Base-by-base conservation (phyloP, 2,329 filamentous ascomycete genomes). In the Hypomyces perniciosus region DNA sequence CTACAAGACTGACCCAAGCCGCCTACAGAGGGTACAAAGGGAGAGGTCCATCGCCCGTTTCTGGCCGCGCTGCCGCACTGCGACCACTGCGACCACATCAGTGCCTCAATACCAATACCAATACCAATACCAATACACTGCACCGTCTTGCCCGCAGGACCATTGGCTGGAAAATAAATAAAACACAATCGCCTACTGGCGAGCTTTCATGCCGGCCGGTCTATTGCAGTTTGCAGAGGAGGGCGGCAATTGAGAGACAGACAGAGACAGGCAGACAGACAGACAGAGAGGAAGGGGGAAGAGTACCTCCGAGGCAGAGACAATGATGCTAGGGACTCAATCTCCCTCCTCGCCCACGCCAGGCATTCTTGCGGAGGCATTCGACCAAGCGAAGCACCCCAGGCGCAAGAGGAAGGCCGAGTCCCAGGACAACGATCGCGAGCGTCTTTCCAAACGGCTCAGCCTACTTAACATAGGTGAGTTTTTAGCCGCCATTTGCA, bases 361-460 rank as follows among this genome's bases (percentile, higher is more conserved):
- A 52, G 44, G 44, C 44, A 37, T 44, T n/a, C 41, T 47, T 34
- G 39, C 50, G 34, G 48, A 46, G 20, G 37, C 12, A 12, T 45
- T 49, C 42, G 46, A 50, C 37, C 46, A 29, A 10, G 30, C 57
- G 50, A 37, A 56, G 57, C 53, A 41, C 6, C 8, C 41, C 5
- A 38, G 44, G 28, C 71, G 75, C 62, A 85, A 85, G 70, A 72
- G 82, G 60, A 85, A 84, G 68, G 78, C 81, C 52, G 77, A 81
- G 48, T 65, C 68, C 10, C 78, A 80, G 54, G 75, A 80, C 61
- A 83, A 80, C 57, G 80, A 95, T 70, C 84, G 90, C 48, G 81
- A 95, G 70, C 85, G 90, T 47, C 78, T 96, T 56, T 86, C 86
- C 43, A 96, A 96, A 73, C 80, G 86, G 57, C 78, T 96, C 67